Evolutionary conservation across 2,329 filamentous ascomycete species (phyloP).

Genomic region (Sclerotinia glacialis): DNA sequence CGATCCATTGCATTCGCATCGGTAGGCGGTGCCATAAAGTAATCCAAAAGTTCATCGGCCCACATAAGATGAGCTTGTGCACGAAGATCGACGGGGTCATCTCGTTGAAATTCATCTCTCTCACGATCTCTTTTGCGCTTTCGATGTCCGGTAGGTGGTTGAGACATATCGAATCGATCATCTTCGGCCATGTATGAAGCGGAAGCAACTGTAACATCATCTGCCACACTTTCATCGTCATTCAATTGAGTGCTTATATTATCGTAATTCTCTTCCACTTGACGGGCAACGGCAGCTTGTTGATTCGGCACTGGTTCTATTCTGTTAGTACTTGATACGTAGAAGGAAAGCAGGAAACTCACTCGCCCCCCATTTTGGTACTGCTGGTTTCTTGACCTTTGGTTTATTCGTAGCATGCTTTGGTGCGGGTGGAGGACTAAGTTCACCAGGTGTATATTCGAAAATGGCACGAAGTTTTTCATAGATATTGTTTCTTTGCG

Average conservation of each 20-base stretch:
- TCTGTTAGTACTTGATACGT: conserved; percentile 31
- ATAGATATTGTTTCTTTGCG: conserved; percentile 81
- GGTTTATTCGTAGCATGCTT: conserved; percentile 89
- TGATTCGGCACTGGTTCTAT: conserved; percentile 39
- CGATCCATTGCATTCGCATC: conserved; percentile 61
- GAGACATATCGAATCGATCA: conserved; percentile 69
- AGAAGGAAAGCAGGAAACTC: conserved; percentile 34
- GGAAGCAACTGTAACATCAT: conserved; percentile 78
- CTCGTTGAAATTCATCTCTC: conserved; percentile 59
- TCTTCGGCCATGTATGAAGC: conserved; percentile 84
- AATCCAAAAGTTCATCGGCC: conserved; percentile 89
- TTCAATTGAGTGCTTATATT: conserved; percentile 58
- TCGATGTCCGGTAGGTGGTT: conserved; percentile 58
- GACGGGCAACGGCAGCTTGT: conserved; percentile 41
- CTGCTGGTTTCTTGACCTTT: conserved; percentile 66
- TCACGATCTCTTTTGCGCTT: conserved; percentile 70
- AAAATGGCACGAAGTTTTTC: conserved; percentile 84
- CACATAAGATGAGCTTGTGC: conserved; percentile 88
- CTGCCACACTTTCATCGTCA: conserved; percentile 73
- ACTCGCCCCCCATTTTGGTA: conserved; percentile 57
- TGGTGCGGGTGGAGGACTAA: conserved; percentile 88
- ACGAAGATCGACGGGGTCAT: conserved; percentile 52
- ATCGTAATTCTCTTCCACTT: conserved; percentile 64
- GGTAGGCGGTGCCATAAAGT: conserved; percentile 74
- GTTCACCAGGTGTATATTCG: conserved; percentile 78